Percentiles rank a stretch among this genome's conserved stretches.
Evolutionary conservation across 306 rosid species (phyloP).

Genomic region (Lathyrus oleraceus): DNA sequence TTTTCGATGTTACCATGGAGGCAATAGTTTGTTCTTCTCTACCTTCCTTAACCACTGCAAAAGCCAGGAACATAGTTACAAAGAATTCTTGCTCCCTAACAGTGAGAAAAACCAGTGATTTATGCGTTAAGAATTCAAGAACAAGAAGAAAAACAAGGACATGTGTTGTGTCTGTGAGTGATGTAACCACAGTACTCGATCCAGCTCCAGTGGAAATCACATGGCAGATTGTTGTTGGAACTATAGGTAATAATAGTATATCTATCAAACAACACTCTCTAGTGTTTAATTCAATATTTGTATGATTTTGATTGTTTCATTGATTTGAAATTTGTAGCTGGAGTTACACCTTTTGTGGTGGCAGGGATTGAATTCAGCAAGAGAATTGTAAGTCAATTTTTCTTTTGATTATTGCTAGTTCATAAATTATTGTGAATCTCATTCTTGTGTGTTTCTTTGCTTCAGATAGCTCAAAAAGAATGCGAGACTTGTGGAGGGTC

Average conservation of each 20-base stretch:
- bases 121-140: constrained; percentile 17
- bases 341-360: constrained; percentile 84
- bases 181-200: constrained; percentile 42
- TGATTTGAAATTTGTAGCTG: constrained; percentile 57
- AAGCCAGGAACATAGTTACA: constrained; percentile 27
- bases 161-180: constrained; percentile 25
- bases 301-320: neutral
- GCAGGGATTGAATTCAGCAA: constrained; percentile 91
- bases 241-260: constrained; percentile 32
- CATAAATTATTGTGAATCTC: neutral
- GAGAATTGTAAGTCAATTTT: constrained; percentile 67
- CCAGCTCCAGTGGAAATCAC: constrained; percentile 44
- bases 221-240: constrained; percentile 52
- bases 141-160: constrained; percentile 23
- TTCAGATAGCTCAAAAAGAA: constrained; percentile 66
- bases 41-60: constrained; percentile 27
- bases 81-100: neutral
- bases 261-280: neutral
- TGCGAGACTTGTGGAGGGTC: constrained; percentile 85
- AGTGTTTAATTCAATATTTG: neutral
- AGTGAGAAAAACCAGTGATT: neutral
- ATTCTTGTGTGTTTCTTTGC: neutral
- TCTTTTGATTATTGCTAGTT: neutral
- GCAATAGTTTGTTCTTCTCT: constrained; percentile 33
- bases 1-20: constrained; percentile 47